Base-by-base conservation (phyloP, 2,329 filamentous ascomycete genomes). In the Trichoderma aggressivum region DNA sequence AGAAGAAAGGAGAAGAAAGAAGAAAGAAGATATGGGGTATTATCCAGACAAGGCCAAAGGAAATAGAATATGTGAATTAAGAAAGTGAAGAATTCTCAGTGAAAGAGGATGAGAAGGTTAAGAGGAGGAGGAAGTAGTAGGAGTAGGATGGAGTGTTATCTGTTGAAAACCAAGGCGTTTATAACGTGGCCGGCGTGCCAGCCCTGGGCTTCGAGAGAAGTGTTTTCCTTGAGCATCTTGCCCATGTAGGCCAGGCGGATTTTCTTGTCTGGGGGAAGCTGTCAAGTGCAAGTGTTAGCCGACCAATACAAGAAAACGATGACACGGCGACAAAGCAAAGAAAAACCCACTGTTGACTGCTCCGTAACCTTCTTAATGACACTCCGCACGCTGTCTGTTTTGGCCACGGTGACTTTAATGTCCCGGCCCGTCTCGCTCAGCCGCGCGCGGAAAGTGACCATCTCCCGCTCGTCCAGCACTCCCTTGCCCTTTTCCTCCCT, bases 191-290 rank as follows among this genome's bases (percentile, higher is more conserved):
- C 92, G 72, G 87, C 85, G 75, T 90, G 88, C 92, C 93, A 97
- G 62, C 91, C 92, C 75, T 96, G 91, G 3, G 87, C 86, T 58
- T 84, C 80, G 21, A 97, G 83, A 1, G 90, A 86, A 24, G 87
- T 79, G 68, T 86, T 85, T 74, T 95, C 92, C 74, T 90, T 89
- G 59, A 97, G 86, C 64, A 94, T 88, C 78, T 90, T 93, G 75
- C 94, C 94, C 80, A 96, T 86, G 79, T 97, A 97, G 24, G 89
- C 90, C 72, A 97, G 87, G 68, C 89, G 89, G 64, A 97, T 84
- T 61, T 85, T 87, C 73, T 88, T 89, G 58, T 83, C 83, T 8
- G 84, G 78, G 2, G 86, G 80, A 36, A 94, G 82, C 91, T 92
- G 75, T 18, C 2, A 59, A 24, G 32, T 7, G 7, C 5, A 34